These are phyloP conservation scores for Colletotrichum caudatum DNA, from an alignment of 2,329 filamentous ascomycete species.

Conservation along the genomic window DNA sequence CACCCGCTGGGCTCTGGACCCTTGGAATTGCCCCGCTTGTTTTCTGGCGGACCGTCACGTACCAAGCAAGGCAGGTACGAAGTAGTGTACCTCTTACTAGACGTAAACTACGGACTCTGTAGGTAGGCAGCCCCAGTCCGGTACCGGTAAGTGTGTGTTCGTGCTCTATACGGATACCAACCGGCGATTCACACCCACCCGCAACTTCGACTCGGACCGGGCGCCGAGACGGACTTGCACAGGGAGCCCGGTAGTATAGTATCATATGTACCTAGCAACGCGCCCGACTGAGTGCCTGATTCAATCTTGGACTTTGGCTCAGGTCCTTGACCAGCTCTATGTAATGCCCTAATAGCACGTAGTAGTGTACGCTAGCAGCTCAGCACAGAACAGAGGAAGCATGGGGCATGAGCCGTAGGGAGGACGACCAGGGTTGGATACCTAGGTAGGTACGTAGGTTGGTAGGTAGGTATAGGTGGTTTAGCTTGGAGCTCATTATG, in stretches of 20 bases:
- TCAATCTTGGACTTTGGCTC: conserved; percentile 7
- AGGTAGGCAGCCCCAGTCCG: not conserved
- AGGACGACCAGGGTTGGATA: not conserved
- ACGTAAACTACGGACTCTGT: too few relatives aligned
- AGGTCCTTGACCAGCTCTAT: not conserved
- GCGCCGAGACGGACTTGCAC: conserved; percentile 1
- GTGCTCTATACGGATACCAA: not conserved
- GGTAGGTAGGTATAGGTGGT: too few relatives aligned
- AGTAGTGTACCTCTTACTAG: too few relatives aligned
- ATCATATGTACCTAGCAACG: not conserved
- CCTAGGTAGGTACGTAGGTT: not conserved
- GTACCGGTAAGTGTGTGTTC: too few relatives aligned
- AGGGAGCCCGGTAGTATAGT: not conserved
- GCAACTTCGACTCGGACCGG: not conserved
- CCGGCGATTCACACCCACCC: not conserved
- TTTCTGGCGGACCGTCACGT: conserved; percentile 27
- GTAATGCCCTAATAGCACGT: too few relatives aligned
- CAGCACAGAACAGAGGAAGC: not conserved
- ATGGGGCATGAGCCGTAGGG: conserved; percentile 5
- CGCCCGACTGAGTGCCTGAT: not conserved
- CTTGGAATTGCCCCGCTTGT: conserved; percentile 30
- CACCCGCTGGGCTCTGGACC: conserved; percentile 22
- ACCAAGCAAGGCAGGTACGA: not conserved
- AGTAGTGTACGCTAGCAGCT: not conserved
- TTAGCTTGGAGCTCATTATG: not conserved